A percentile compares a stretch with the other conserved stretches of the same genome.
These are phyloP conservation scores for Cajanus cajan DNA, from an alignment of 306 rosid species.

Conservation along the genomic window DNA sequence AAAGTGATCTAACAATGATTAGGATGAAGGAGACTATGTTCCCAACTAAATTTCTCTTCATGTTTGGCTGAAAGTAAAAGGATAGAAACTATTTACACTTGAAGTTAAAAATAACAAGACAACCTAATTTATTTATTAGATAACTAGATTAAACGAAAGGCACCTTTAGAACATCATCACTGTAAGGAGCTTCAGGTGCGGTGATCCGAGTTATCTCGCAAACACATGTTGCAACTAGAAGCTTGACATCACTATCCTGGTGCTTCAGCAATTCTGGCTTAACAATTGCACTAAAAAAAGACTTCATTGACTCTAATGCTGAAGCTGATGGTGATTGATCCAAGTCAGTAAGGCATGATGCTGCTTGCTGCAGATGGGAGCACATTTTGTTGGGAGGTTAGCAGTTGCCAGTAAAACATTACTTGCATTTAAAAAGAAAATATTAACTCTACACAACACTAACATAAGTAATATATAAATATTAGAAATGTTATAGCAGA, in stretches of 20 bases:
- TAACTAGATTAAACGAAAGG: constrained; percentile 29
- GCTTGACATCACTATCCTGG: constrained; percentile 79
- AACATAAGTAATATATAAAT: not conserved
- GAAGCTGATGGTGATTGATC: constrained; percentile 87
- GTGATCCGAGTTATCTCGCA: constrained; percentile 99
- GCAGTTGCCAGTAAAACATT: constrained; percentile 24
- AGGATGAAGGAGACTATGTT: constrained; percentile 25
- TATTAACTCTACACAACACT: not conserved
- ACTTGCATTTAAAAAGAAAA: constrained; percentile 16
- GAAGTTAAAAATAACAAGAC: not conserved
- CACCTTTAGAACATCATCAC: constrained; percentile 88
- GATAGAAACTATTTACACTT: not conserved
- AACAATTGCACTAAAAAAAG: constrained; percentile 73
- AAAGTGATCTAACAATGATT: constrained; percentile 37
- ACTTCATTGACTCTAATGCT: constrained; percentile 73
- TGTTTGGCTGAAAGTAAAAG: constrained; percentile 11
- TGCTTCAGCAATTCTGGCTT: constrained; percentile 93
- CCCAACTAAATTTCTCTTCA: constrained; percentile 11
- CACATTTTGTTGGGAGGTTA: constrained; percentile 12
- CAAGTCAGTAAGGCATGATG: constrained; percentile 73
- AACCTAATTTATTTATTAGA: constrained; percentile 28
- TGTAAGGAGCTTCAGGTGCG: constrained; percentile 98
- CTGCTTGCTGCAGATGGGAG: constrained; percentile 77
- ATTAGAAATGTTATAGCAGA: constrained; percentile 9
- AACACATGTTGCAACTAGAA: constrained; percentile 84